These are phyloP conservation scores for Spinellus fusiger DNA, from an alignment of 192 early-diverging fungal genomes.

Conservation along the genomic window DNA sequence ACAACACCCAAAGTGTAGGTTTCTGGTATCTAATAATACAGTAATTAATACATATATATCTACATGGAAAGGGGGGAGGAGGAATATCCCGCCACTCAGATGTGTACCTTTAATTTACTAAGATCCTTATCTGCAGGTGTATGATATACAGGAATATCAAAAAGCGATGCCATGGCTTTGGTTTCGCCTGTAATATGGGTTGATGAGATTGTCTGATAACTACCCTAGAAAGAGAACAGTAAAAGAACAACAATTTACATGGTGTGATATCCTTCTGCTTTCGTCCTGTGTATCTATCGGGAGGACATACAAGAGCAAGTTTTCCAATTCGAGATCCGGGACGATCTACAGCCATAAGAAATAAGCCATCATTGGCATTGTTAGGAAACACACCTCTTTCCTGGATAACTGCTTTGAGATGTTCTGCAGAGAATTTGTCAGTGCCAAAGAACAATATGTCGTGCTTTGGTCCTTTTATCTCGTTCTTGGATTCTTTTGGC, in stretches of 20 bases:
- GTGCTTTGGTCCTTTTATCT: neutral
- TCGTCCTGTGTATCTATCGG: constrained; percentile 33
- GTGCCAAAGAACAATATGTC: constrained; percentile 81
- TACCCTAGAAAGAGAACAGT: neutral
- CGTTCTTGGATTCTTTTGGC: neutral
- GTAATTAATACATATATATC: constrained; percentile 1
- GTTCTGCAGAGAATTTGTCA: constrained; percentile 70
- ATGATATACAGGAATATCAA: constrained; percentile 36
- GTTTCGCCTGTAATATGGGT: constrained; percentile 42
- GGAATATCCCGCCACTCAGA: too few relatives aligned
- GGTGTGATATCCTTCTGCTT: constrained; percentile 9
- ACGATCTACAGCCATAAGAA: constrained; percentile 28
- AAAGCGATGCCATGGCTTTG: constrained; percentile 37
- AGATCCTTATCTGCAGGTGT: constrained; percentile 45
- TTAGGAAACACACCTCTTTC: constrained; percentile 32
- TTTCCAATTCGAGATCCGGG: constrained; percentile 17
- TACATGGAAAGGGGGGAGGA: too few relatives aligned
- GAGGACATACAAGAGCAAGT: constrained; percentile 27
- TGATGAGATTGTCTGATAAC: too few relatives aligned
- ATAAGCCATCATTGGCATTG: constrained; percentile 28
- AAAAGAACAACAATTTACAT: constrained; percentile 11
- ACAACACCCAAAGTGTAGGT: constrained; percentile 81
- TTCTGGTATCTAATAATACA: neutral
- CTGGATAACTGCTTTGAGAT: constrained; percentile 50
- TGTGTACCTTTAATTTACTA: constrained; percentile 41